phyloP scores from a whole-genome alignment of 169 alveolate species.

The Plasmodium inui region DNA sequence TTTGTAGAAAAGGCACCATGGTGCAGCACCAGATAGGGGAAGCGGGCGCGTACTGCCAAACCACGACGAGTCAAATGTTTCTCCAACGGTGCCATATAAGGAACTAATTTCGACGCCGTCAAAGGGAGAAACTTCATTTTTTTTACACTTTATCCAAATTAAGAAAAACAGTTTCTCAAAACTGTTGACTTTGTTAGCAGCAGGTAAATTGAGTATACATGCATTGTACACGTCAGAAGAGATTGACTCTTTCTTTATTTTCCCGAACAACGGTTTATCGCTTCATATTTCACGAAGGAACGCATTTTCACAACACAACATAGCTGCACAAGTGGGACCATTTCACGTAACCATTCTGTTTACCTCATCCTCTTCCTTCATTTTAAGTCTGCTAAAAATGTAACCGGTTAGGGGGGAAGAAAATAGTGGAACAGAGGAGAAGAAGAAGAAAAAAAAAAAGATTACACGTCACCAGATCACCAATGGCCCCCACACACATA shows the following conservation, averaged over 20 bases:
- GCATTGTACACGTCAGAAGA: background rate
- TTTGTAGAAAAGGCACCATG: slow-evolving; percentile 7
- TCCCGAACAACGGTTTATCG: background rate
- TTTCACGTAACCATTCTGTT: background rate
- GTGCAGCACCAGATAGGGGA: background rate
- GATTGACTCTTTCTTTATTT: background rate
- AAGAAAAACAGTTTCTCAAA: background rate
- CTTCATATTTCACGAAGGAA: background rate
- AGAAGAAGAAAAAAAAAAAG: background rate
- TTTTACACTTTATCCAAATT: background rate
- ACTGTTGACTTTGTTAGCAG: background rate
- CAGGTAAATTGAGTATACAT: background rate
- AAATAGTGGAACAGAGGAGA: background rate
- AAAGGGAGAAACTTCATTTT: background rate
- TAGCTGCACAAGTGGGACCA: background rate
- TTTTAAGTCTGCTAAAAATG: background rate
- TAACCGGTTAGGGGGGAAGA: background rate
- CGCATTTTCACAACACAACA: background rate
- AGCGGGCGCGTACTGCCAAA: background rate
- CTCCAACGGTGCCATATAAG: background rate
- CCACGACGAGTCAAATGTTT: background rate
- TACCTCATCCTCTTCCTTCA: background rate
- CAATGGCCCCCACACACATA: background rate
- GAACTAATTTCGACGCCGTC: background rate
- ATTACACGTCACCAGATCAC: background rate